Percentiles rank a stretch among this genome's conserved stretches.
phyloP scores from a whole-genome alignment of 768 basidiomycete species.

The Chalciporus chontae region DNA sequence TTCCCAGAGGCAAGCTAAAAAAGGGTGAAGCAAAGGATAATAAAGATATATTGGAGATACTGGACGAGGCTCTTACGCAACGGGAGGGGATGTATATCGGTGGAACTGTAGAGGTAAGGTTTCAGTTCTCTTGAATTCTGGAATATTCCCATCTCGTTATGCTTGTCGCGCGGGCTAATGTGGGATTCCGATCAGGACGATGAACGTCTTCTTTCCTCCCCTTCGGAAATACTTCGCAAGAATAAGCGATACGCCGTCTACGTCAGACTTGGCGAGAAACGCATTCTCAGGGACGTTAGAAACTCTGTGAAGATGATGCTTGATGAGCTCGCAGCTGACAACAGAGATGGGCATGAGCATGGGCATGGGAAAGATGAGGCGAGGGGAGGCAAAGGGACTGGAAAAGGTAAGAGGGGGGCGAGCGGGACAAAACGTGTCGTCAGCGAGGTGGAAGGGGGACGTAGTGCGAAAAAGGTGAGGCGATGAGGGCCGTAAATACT shows the following conservation, averaged over 20 bases:
- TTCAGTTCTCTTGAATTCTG: background rate
- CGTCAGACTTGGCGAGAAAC: constrained; percentile 80
- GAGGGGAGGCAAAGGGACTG: background rate
- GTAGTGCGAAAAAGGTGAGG: constrained; percentile 20
- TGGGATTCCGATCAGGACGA: constrained; percentile 44
- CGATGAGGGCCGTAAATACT: constrained; percentile 3
- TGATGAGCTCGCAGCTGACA: background rate
- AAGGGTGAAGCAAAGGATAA: constrained; percentile 6
- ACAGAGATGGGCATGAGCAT: background rate
- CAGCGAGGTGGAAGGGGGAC: constrained; percentile 2
- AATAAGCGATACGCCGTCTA: constrained; percentile 61
- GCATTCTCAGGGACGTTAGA: constrained; percentile 44
- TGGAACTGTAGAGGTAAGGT: constrained; percentile 40
- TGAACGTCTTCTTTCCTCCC: constrained; percentile 34
- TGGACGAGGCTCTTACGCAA: constrained; percentile 44
- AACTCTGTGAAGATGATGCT: constrained; percentile 8
- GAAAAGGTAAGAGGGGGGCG: background rate
- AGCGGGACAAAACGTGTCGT: constrained; percentile 17
- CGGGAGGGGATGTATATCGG: constrained; percentile 43
- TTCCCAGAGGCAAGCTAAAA: constrained; percentile 62
- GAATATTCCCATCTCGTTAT: background rate
- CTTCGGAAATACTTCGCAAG: constrained; percentile 26
- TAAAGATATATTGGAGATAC: constrained; percentile 40
- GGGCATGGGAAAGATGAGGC: background rate
- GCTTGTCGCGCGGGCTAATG: background rate